Evolutionary conservation across 2,329 filamentous ascomycete genomes (phyloP), one percentile per base, ranked within the genome.

Genomic region (Fusarium tjaetaba): DNA sequence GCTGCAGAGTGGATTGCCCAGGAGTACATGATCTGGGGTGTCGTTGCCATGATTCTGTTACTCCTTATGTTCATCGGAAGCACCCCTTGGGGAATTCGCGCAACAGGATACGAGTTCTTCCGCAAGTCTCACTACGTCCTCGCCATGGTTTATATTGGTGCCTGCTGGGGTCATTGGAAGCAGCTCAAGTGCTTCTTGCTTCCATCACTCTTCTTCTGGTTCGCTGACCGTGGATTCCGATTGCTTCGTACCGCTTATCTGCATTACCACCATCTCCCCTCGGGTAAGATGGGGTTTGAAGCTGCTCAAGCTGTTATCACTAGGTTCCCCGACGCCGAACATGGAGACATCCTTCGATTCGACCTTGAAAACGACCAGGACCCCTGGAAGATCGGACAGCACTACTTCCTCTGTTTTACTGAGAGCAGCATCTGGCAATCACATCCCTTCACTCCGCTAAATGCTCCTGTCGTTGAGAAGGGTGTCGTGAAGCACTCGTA

Each of bases 31-130:
- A 86, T 94, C 68, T 94, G 92, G 88, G 93, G 93, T 4, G 81
- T 92, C 51, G 88, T 93, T 5, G 93, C 92, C 14, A 89, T 93
- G 83, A 83, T 88, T 10, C 80, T 94, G 10, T 81, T 94, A 1
- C 85, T 89, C 0, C 80, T 93, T 20, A 81, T 94, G 4, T 88
- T 90, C 65, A 77, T 90, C 10, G 84, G 93, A 59, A 91, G 90
- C 67, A 87, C 85, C 1, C 81, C 83, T 4, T 83, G 80, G 77
- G 90, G 86, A 2, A 92, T 94, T 65, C 86, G 87, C 14, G 81
- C 87, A 53, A 94, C 91, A 0, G 93, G 93, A 6, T 94, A 95
- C 80, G 93, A 95, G 76, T 90, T 92, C 81, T 95, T 95, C 85
- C 88, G 92, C 69, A 94, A 94, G 79, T 83, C 88, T 1, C 93